Evolutionary conservation across 163 green algal genomes (phyloP).

Genomic region (Smithsoniella earleae): DNA sequence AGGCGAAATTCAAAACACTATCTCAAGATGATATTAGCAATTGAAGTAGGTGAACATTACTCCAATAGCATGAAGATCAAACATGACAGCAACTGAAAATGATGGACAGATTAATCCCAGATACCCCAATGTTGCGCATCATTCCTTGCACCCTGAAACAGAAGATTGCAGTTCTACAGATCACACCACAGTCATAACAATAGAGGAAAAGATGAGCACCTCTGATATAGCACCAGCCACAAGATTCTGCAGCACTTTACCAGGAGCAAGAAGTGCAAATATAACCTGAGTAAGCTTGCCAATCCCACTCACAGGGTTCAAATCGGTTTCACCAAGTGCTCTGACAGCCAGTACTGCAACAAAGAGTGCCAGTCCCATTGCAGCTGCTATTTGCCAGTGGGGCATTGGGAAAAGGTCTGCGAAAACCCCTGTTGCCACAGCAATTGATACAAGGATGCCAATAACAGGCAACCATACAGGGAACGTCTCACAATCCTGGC

Average conservation of each 20-base stretch:
- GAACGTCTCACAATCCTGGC: neutral
- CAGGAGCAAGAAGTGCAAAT: constrained; percentile 14
- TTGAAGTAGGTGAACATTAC: no score
- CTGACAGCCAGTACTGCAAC: constrained; percentile 52
- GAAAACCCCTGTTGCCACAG: neutral
- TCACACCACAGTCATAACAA: no score
- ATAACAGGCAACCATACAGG: neutral
- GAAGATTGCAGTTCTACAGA: no score
- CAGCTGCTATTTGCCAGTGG: constrained; percentile 31
- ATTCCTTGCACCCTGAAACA: no score
- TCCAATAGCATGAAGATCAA: no score
- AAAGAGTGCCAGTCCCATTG: constrained; percentile 46
- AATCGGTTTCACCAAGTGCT: constrained; percentile 52
- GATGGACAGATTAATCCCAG: no score
- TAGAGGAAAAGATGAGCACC: no score
- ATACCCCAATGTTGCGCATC: no score
- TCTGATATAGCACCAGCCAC: constrained; percentile 47
- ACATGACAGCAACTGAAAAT: no score
- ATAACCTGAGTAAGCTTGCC: constrained; percentile 54
- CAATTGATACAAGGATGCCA: neutral
- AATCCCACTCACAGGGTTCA: constrained; percentile 53
- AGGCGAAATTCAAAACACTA: no score
- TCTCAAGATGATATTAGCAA: no score
- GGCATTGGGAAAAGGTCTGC: constrained; percentile 12
- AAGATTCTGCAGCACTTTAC: constrained; percentile 46